Evolutionary conservation across 495 filamentous ascomycete species (phyloP), one percentile per base, ranked within the genome.

Genomic region (Podospora australis): DNA sequence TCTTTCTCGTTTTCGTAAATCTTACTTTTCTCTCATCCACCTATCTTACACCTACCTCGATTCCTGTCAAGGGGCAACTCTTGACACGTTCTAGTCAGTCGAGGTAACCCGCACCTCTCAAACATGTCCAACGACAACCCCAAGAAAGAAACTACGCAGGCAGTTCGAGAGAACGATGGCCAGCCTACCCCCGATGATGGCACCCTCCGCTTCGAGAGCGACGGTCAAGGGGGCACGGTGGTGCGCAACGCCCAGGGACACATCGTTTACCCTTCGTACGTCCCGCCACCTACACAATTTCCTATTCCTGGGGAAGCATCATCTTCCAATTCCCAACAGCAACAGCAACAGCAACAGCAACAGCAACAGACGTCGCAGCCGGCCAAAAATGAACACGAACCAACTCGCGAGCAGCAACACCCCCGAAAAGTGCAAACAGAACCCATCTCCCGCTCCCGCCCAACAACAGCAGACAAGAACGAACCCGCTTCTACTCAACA

Each of bases 241-340:
- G 49, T 65, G 8, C 54, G 56, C 43, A 67, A 72, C 35, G 44
- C 19, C 8, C 40, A 58, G 29, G 67, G 68, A 14, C 50, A 63
- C 35, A 49, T 66, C 21, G 55, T 59, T 19, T 71, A 64, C 52
- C 70, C 70, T 3, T 53, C 53, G 44, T 61, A 65, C 21, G 58
- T 72, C 1, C 70, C 70, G 10, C 67, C 62, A 1, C 47, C 56
- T 6, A 63, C 67, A 10, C 39, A 60, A n/a, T 50, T 57, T 6
- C 67, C 66, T 5, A 53, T 47, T 6, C 14, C 17, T 23, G 39
- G 39, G 6, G 5, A 11, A 6, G 14, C 39, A 13, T 20, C 39
- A n/a, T 41, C 39, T 41, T 14, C 32, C 2, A 17, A 36, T 16
- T 4, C 32, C 6, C 7, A 36, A 16, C 32, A 36, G 19, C 6